Evolutionary conservation across 2,329 filamentous ascomycete genomes (phyloP).

Genomic region (Mycosphaerelloides madeirae): DNA sequence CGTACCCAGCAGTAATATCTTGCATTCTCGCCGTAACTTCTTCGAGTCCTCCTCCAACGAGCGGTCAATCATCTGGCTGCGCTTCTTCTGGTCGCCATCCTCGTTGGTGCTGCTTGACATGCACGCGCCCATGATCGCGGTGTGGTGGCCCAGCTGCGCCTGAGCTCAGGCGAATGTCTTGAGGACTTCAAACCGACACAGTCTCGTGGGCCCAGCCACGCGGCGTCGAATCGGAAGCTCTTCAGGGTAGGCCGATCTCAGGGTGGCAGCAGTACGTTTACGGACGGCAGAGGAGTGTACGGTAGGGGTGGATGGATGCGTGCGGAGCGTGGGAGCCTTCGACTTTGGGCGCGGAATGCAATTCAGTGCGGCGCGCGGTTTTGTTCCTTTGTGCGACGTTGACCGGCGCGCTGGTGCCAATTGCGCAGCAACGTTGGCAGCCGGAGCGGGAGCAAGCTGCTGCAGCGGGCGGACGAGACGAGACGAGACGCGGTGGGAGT

Average conservation of each 20-base stretch:
- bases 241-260: not conserved
- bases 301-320: conserved; percentile 9
- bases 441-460: conserved; percentile 4
- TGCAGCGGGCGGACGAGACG: not conserved
- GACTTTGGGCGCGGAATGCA: conserved; percentile 14
- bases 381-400: conserved; percentile 3
- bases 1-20: conserved; percentile 90
- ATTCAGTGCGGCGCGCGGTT: conserved; percentile 8
- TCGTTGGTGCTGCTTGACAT: conserved; percentile 83
- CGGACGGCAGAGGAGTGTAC: not conserved
- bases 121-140: conserved; percentile 74
- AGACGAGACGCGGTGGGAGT: not conserved
- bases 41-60: conserved; percentile 91
- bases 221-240: conserved; percentile 4
- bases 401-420: not conserved
- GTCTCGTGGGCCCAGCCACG: conserved; percentile 16
- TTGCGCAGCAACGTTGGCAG: too few species aligned
- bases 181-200: conserved; percentile 19
- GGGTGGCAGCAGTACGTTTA: not conserved
- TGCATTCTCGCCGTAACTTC: conserved; percentile 93
- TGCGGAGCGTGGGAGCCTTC: conserved; percentile 1
- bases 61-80: conserved; percentile 92
- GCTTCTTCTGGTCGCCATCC: conserved; percentile 88
- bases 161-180: conserved; percentile 23
- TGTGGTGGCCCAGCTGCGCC: conserved; percentile 21